A percentile compares a stretch with the other conserved stretches of the same genome.
Conservation (phyloP, 805 yeast genomes). For the Clavispora carvajalis region DNA sequence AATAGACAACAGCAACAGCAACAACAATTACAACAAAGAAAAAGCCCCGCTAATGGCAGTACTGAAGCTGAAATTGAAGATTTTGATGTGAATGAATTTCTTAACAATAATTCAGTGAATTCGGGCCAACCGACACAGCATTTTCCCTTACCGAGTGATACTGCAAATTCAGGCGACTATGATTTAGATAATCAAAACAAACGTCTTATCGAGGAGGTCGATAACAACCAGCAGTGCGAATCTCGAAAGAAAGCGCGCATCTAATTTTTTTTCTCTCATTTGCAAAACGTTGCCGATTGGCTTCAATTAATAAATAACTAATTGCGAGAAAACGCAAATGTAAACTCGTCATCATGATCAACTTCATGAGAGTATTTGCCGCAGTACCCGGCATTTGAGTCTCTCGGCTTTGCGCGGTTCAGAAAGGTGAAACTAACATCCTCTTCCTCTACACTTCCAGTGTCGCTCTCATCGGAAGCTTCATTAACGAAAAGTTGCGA, state of each 20-base stretch:
- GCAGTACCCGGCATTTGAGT: too few species aligned
- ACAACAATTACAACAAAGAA: constrained; percentile 9
- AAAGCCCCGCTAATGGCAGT: constrained; percentile 5
- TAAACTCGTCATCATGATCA: constrained; percentile 8
- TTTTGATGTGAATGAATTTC: constrained; percentile 31
- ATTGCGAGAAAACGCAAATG: constrained; percentile 11
- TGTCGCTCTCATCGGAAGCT: constrained; percentile 2
- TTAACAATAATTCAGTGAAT: constrained; percentile 11
- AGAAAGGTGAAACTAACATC: constrained; percentile 2
- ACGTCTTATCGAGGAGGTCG: constrained; percentile 9
- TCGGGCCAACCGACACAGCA: neutral
- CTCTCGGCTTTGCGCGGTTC: neutral
- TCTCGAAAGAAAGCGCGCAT: neutral
- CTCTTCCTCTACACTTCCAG: constrained; percentile 1
- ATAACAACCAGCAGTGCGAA: constrained; percentile 2
- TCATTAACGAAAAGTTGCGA: constrained; percentile 13
- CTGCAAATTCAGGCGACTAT: neutral
- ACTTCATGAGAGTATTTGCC: constrained; percentile 1
- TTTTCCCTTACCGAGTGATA: neutral
- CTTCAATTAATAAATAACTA: neutral
- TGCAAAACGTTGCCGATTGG: neutral
- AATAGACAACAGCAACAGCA: constrained; percentile 16
- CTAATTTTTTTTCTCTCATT: neutral
- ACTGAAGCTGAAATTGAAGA: constrained; percentile 16
- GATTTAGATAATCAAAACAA: neutral